phyloP scores from a whole-genome alignment of 1,284 basidiomycete genomes.

The Ustilago nuda region DNA sequence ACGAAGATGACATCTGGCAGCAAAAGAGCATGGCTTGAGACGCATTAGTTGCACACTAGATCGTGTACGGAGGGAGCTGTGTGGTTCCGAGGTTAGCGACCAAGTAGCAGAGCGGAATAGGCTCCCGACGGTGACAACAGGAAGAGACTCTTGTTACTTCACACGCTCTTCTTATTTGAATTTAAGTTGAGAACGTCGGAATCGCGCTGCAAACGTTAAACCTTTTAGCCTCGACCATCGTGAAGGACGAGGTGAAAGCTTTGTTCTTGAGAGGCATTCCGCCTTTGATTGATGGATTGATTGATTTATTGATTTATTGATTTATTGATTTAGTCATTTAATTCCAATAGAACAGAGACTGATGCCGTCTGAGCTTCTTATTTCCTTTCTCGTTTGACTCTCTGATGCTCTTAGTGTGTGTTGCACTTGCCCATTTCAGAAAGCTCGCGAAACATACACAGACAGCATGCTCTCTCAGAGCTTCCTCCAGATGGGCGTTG shows the following conservation, averaged over 20 bases:
- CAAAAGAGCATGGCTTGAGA: too few species aligned
- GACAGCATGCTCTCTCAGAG: background rate
- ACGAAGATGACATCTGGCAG: too few species aligned
- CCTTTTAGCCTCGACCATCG: too few species aligned
- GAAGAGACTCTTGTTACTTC: too few species aligned
- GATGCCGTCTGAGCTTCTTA: background rate
- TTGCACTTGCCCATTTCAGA: constrained; percentile 8
- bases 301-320: background rate
- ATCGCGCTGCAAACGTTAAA: background rate
- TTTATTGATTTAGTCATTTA: background rate
- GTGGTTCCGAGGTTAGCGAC: too few species aligned
- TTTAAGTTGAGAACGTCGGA: constrained; percentile 1
- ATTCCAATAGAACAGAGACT: background rate
- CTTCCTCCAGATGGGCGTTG: too few species aligned
- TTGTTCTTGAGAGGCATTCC: background rate
- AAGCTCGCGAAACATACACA: constrained; percentile 8
- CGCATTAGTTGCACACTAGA: too few species aligned
- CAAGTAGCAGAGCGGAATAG: too few species aligned
- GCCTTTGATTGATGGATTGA: background rate
- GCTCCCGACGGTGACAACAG: background rate
- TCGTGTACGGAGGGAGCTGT: too few species aligned
- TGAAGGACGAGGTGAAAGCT: too few species aligned
- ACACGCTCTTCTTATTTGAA: background rate
- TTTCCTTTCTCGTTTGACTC: constrained; percentile 5
- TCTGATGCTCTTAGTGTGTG: background rate